These are phyloP conservation scores for Arctium lappa DNA, from an alignment of 129 eudicot genomes.

Conservation along the genomic window DNA sequence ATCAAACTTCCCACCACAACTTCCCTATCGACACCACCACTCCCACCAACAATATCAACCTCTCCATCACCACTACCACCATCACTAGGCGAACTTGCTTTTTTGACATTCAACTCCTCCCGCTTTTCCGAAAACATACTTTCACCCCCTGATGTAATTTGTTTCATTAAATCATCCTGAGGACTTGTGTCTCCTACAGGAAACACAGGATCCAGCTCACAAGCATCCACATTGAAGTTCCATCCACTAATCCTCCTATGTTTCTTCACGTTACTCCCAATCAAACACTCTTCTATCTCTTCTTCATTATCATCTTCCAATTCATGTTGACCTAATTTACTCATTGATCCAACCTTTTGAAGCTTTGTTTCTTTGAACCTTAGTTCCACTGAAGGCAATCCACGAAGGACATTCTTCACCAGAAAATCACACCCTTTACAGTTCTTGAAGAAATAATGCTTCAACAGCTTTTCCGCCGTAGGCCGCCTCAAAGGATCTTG, in stretches of 20 bases:
- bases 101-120: conserved; percentile 19
- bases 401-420: conserved; percentile 62
- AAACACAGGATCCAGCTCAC: conserved; percentile 53
- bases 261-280: conserved; percentile 31
- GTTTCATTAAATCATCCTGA: conserved; percentile 19
- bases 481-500: conserved; percentile 75
- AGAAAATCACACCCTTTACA: conserved; percentile 59
- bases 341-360: conserved; percentile 15
- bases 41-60: background rate
- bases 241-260: conserved; percentile 79
- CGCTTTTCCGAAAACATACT: conserved; percentile 13
- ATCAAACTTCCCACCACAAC: conserved; percentile 40
- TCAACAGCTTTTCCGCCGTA: conserved; percentile 55
- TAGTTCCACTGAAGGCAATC: conserved; percentile 62
- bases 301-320: conserved; percentile 32
- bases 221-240: conserved; percentile 68
- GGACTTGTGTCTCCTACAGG: conserved; percentile 31
- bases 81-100: conserved; percentile 10
- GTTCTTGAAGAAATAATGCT: conserved; percentile 66
- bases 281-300: conserved; percentile 25
- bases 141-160: conserved; percentile 34
- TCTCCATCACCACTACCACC: conserved; percentile 8
- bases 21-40: conserved; percentile 34
- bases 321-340: conserved; percentile 7
- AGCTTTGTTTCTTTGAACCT: conserved; percentile 42